Conservation (phyloP, 73 alveolate genomes). For the Urostyla sp. region DNA sequence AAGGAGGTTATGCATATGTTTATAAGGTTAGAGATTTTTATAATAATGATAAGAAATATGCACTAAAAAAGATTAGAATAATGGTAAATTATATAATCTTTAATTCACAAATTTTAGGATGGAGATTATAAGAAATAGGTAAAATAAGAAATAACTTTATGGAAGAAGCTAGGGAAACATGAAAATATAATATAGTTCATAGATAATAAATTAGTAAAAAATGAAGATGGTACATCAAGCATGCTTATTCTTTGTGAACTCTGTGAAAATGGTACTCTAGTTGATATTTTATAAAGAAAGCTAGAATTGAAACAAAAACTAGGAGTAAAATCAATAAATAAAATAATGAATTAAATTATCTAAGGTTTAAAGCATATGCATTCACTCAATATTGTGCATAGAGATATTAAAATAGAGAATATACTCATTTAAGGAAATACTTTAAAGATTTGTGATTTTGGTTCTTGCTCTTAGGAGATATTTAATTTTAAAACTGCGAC, state of each 20-base stretch:
- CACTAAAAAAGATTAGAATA: conserved; percentile 81
- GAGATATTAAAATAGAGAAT: conserved; percentile 97
- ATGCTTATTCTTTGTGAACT: conserved; percentile 78
- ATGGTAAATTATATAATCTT: conserved; percentile 3
- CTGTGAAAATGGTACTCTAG: conserved; percentile 89
- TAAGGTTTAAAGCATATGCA: conserved; percentile 85
- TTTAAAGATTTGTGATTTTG: conserved; percentile 96
- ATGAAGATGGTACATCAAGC: conserved; percentile 59
- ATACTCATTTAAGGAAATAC: conserved; percentile 79
- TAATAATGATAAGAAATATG: conserved; percentile 72
- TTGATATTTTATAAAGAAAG: conserved; percentile 76
- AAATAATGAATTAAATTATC: conserved; percentile 70
- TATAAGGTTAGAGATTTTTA: conserved; percentile 72
- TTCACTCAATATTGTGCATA: conserved; percentile 83
- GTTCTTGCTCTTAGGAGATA: conserved; percentile 85
- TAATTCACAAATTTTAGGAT: conserved; percentile 5
- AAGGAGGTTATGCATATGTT: conserved; percentile 96
- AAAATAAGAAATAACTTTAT: background rate
- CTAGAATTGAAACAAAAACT: conserved; percentile 77
- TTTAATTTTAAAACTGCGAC: conserved; percentile 63
- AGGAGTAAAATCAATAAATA: conserved; percentile 66
- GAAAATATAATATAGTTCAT: conserved; percentile 78
- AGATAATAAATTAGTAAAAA: conserved; percentile 56
- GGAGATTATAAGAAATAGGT: conserved; percentile 19
- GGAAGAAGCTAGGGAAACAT: conserved; percentile 70